Evolutionary conservation across 2,329 filamentous ascomycete genomes (phyloP).

Genomic region (Beauveria asiatica): DNA sequence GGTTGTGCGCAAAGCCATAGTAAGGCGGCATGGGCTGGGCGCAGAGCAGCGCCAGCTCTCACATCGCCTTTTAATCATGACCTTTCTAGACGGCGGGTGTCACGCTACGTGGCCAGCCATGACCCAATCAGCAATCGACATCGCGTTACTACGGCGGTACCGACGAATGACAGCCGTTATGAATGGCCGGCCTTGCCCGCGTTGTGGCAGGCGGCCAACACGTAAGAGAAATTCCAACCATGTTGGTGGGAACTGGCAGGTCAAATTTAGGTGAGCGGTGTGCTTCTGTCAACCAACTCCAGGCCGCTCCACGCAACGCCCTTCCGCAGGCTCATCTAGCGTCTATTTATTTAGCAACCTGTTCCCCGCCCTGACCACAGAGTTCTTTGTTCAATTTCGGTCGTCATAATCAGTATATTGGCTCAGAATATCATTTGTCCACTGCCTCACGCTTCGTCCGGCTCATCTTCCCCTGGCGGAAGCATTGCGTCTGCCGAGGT

Average conservation of each 20-base stretch:
- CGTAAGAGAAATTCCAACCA: no score
- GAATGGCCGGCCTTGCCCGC: background rate
- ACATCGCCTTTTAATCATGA: background rate
- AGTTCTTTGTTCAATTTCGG: background rate
- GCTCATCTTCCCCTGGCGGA: background rate
- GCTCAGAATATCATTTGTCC: no score
- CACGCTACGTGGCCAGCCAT: background rate
- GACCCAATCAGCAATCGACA: background rate
- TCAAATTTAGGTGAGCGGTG: background rate
- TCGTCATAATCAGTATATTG: no score
- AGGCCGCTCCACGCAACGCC: background rate
- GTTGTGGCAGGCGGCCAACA: background rate
- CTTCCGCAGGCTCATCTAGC: background rate
- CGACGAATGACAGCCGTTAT: background rate
- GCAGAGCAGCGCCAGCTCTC: background rate
- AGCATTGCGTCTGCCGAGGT: background rate
- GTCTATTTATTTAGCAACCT: background rate
- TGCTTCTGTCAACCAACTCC: background rate
- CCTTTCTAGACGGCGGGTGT: background rate
- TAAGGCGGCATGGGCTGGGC: background rate
- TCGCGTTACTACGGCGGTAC: background rate
- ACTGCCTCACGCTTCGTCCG: no score
- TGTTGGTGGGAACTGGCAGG: background rate
- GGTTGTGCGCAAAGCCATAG: background rate
- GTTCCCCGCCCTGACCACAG: background rate